phyloP scores from a whole-genome alignment of 768 basidiomycete genomes.

The Cyathus striatus region DNA sequence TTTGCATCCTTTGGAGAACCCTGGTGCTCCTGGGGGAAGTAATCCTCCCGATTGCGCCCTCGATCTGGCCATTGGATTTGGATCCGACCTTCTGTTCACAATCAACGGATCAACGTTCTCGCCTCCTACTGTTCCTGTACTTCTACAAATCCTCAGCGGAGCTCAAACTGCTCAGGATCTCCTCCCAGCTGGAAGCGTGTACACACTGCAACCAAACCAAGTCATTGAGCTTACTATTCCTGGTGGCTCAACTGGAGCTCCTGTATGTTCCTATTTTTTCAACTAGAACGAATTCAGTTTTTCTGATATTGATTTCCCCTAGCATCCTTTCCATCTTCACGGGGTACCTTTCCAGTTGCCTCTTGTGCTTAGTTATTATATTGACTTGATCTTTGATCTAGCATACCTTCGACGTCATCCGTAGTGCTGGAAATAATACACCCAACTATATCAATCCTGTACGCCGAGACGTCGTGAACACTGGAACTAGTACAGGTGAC shows the following conservation, averaged over 20 bases:
- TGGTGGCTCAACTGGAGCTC: constrained; percentile 26
- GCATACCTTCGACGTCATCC: constrained; percentile 2
- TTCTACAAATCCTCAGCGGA: constrained; percentile 42
- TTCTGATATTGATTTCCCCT: neutral
- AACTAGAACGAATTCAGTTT: neutral
- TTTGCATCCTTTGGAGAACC: constrained; percentile 25
- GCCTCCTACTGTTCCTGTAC: constrained; percentile 35
- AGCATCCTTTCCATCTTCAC: constrained; percentile 15
- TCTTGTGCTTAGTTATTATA: constrained; percentile 2
- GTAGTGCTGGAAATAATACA: neutral
- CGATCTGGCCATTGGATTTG: constrained; percentile 20
- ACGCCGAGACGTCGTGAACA: constrained; percentile 7
- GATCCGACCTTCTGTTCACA: constrained; percentile 14
- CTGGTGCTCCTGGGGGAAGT: constrained; percentile 24
- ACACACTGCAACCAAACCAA: constrained; percentile 33
- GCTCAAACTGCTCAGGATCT: constrained; percentile 25
- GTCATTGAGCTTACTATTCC: constrained; percentile 45
- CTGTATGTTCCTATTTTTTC: constrained; percentile 17
- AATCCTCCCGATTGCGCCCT: constrained; percentile 28
- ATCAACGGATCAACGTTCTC: constrained; percentile 29
- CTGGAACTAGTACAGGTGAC: constrained; percentile 16
- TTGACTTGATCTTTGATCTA: constrained; percentile 12
- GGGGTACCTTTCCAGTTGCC: constrained; percentile 7
- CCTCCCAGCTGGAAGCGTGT: constrained; percentile 35
- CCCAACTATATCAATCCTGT: constrained; percentile 27